phyloP scores from a whole-genome alignment of 2,329 filamentous ascomycete species.

The Cladosporium sp. region DNA sequence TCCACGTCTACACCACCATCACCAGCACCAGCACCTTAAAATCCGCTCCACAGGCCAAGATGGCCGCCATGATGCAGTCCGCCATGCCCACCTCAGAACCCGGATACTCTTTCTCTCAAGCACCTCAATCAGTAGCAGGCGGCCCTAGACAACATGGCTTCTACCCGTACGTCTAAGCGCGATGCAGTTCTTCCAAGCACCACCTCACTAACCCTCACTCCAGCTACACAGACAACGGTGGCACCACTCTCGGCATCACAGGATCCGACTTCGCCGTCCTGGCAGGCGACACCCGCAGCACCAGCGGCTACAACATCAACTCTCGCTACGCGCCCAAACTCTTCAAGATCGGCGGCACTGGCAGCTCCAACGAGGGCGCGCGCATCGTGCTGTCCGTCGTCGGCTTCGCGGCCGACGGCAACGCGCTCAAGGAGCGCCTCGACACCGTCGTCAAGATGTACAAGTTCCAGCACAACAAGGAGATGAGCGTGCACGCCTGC shows the following conservation, averaged over 20 bases:
- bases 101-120: conserved; percentile 56
- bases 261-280: conserved; percentile 93
- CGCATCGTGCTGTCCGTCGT: conserved; percentile 89
- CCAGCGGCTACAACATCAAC: conserved; percentile 98
- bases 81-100: conserved; percentile 46
- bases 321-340: conserved; percentile 91
- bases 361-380: conserved; percentile 74
- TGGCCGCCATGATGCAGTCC: conserved; percentile 50
- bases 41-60: conserved; percentile 27
- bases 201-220: conserved; percentile 8
- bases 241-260: conserved; percentile 89
- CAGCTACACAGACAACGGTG: conserved; percentile 96
- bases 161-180: conserved; percentile 66
- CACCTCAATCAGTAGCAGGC: conserved; percentile 40
- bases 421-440: conserved; percentile 86
- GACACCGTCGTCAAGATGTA: conserved; percentile 98
- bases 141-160: conserved; percentile 68
- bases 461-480: conserved; percentile 94
- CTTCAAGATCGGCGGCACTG: conserved; percentile 92
- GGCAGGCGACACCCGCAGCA: conserved; percentile 93
- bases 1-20: not conserved
- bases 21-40: not conserved
- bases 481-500: conserved; percentile 89
- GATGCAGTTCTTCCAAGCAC: not conserved
- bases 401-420: conserved; percentile 90